These are phyloP conservation scores for Eucalyptus microcorys DNA, from an alignment of 345 rosid genomes.

Conservation along the genomic window DNA sequence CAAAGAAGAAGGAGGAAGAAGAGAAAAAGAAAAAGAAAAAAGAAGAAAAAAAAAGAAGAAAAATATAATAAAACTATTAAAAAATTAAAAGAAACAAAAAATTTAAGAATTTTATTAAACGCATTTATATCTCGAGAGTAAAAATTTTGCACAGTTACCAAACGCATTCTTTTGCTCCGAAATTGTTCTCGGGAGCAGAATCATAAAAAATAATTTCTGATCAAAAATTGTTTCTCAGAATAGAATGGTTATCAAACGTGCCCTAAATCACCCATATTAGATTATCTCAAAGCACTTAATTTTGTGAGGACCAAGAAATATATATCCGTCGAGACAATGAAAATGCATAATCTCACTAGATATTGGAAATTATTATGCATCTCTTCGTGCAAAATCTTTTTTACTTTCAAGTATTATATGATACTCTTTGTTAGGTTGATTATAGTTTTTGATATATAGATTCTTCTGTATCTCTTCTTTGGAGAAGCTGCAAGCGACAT, in stretches of 20 bases:
- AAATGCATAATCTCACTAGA: background rate
- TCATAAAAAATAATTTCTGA: too few species aligned
- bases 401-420: background rate
- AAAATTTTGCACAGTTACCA: too few species aligned
- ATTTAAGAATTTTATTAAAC: too few species aligned
- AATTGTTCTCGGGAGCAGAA: too few species aligned
- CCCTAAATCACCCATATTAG: background rate
- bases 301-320: background rate
- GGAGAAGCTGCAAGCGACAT: background rate
- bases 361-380: background rate
- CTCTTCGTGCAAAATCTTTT: background rate
- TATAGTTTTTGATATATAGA: background rate
- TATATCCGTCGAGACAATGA: background rate
- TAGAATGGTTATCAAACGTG: rapidly evolving
- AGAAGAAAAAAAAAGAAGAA: too few species aligned
- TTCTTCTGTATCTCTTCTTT: background rate
- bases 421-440: background rate
- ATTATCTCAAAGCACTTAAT: background rate
- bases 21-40: too few species aligned
- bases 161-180: rapidly evolving
- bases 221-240: too few species aligned
- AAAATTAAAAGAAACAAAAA: too few species aligned
- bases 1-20: too few species aligned
- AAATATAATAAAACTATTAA: too few species aligned
- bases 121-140: rapidly evolving